phyloP scores from a whole-genome alignment of 192 early-diverging fungal species.

The Coemansia sp. region DNA sequence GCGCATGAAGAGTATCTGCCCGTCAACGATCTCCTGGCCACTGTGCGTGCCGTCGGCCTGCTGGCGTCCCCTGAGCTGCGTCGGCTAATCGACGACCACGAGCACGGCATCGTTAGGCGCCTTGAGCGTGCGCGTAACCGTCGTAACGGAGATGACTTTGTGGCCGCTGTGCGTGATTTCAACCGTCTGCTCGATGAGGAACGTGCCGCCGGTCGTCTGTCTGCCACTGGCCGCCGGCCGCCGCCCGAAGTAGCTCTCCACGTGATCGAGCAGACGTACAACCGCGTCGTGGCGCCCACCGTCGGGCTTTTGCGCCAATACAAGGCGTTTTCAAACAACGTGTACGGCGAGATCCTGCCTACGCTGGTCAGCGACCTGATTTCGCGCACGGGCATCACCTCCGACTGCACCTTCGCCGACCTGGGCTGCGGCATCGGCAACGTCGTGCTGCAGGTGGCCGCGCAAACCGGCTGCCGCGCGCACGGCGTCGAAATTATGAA shows the following conservation, averaged over 20 bases:
- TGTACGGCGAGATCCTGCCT: conserved; percentile 93
- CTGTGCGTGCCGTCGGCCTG: conserved; percentile 14
- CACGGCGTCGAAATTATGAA: conserved; percentile 93
- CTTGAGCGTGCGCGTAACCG: conserved; percentile 77
- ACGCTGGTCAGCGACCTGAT: conserved; percentile 84
- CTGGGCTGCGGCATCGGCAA: conserved; percentile 95
- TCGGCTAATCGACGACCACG: conserved; percentile 46
- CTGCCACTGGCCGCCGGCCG: conserved; percentile 22
- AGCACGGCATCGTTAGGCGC: conserved; percentile 67
- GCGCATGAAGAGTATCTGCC: conserved; percentile 76
- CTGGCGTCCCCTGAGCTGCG: not conserved
- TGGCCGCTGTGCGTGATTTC: conserved; percentile 66
- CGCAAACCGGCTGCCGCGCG: conserved; percentile 76
- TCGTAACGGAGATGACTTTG: conserved; percentile 62
- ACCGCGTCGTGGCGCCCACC: conserved; percentile 77
- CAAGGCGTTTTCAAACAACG: conserved; percentile 88
- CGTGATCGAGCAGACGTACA: conserved; percentile 86
- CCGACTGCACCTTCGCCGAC: conserved; percentile 82
- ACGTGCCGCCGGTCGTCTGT: conserved; percentile 18
- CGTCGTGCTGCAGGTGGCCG: conserved; percentile 93
- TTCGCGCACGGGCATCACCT: conserved; percentile 59
- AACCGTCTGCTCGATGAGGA: conserved; percentile 61
- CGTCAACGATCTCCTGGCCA: conserved; percentile 72
- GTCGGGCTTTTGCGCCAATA: conserved; percentile 74
- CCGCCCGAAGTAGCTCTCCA: conserved; percentile 74